A percentile compares a stretch with the other conserved stretches of the same genome.
Evolutionary conservation across 176 grass and related monocot genomes (phyloP).

Genomic region (barley (Hordeum vulgare)): MorexV3_pseudomolecules_assembly NC_058523.1:113033739-113034238

Average conservation of each 20-base stretch:
- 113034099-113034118: too few species aligned
- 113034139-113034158: too few species aligned
- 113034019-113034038: background rate
- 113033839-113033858: background rate
- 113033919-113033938: background rate
- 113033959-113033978: background rate
- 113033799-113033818: too few species aligned
- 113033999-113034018: background rate
- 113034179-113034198: background rate
- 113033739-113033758: too few species aligned
- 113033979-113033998: background rate
- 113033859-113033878: background rate
- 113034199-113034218: background rate
- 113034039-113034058: too few species aligned
- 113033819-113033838: too few species aligned
- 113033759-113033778: too few species aligned
- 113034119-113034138: too few species aligned
- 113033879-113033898: background rate
- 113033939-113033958: background rate
- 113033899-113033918: background rate
- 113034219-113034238: background rate
- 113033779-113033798: too few species aligned
- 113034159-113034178: too few species aligned
- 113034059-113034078: too few species aligned
- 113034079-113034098: too few species aligned